phyloP scores from a whole-genome alignment of 2,329 filamentous ascomycete species.

The Scopulariopsis brevicaulis region DNA sequence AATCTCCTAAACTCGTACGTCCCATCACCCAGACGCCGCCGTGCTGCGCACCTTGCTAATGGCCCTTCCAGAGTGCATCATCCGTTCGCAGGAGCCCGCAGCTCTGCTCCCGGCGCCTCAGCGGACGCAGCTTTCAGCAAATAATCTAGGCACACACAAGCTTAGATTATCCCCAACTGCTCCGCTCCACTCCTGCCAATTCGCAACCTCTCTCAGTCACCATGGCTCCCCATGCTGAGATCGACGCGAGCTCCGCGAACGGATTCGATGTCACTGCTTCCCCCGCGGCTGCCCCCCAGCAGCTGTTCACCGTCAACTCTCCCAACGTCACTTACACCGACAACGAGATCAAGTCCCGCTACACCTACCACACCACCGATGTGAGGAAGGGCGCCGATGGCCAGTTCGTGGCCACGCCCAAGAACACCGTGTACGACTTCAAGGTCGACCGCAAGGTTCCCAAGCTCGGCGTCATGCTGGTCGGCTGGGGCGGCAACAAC shows the following conservation, averaged over 20 bases:
- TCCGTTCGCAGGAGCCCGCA: slow-evolving; percentile 93
- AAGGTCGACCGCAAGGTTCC: slow-evolving; percentile 90
- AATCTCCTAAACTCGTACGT: slow-evolving; percentile 94
- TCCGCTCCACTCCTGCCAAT: not conserved
- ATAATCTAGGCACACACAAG: slow-evolving; percentile 27
- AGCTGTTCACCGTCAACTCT: slow-evolving; percentile 78
- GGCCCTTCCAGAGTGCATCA: slow-evolving; percentile 61
- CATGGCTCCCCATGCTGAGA: slow-evolving; percentile 90
- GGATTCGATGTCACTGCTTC: slow-evolving; percentile 29
- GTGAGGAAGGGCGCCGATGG: slow-evolving; percentile 62
- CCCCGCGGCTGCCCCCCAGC: slow-evolving; percentile 31
- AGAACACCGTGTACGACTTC: slow-evolving; percentile 91
- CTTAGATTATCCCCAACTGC: not conserved
- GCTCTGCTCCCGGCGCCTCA: slow-evolving; percentile 80
- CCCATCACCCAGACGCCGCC: not conserved
- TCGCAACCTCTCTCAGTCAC: slow-evolving; percentile 7
- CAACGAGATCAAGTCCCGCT: slow-evolving; percentile 80
- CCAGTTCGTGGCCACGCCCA: slow-evolving; percentile 72
- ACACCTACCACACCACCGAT: slow-evolving; percentile 90
- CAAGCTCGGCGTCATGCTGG: slow-evolving; percentile 93
- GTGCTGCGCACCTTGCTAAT: not conserved
- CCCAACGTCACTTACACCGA: slow-evolving; percentile 90
- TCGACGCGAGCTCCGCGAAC: slow-evolving; percentile 43
- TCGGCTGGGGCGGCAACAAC: slow-evolving; percentile 97
- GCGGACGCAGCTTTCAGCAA: slow-evolving; percentile 51